These are phyloP conservation scores for Chlamydomonas urium DNA, from an alignment of 139 green algal genomes.

Conservation along the genomic window DNA sequence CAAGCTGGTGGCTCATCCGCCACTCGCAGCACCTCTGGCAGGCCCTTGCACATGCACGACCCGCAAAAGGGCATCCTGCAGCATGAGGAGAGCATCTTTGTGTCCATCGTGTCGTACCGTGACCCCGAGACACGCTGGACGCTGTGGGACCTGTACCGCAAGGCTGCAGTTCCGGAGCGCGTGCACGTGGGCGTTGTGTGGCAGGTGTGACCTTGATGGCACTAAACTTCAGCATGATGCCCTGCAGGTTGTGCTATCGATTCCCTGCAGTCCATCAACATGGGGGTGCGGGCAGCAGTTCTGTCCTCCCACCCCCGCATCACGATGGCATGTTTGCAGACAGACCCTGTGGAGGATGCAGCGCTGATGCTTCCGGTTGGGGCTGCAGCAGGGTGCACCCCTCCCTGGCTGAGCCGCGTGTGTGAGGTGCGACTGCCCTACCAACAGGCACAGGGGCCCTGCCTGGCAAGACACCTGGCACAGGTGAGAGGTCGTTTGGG, in stretches of 20 bases:
- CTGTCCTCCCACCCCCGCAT: too few species aligned
- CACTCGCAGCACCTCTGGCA: too few species aligned
- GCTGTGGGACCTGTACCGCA: slow-evolving; percentile 47
- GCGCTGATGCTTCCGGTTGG: not conserved
- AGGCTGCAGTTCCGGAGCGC: slow-evolving; percentile 38
- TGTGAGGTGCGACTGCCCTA: slow-evolving; percentile 48
- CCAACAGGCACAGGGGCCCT: slow-evolving; percentile 58
- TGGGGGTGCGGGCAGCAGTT: too few species aligned
- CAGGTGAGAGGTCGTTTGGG: too few species aligned
- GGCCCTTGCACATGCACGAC: too few species aligned
- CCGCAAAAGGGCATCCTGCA: not conserved
- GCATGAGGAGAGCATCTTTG: slow-evolving; percentile 55
- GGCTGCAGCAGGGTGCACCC: not conserved
- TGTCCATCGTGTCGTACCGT: slow-evolving; percentile 66
- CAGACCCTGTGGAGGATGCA: slow-evolving; percentile 34
- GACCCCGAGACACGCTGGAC: slow-evolving; percentile 73
- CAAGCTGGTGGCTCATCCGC: too few species aligned
- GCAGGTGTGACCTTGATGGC: slow-evolving; percentile 38
- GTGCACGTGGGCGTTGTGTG: slow-evolving; percentile 64
- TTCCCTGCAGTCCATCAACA: too few species aligned
- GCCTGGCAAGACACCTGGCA: slow-evolving; percentile 56
- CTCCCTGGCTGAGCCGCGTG: slow-evolving; percentile 35
- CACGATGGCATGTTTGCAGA: too few species aligned
- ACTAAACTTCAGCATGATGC: not conserved
- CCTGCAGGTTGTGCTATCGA: too few species aligned